Conservation (phyloP, 108 stramenopile genomes). For the Chaetoceros muelleri region DNA sequence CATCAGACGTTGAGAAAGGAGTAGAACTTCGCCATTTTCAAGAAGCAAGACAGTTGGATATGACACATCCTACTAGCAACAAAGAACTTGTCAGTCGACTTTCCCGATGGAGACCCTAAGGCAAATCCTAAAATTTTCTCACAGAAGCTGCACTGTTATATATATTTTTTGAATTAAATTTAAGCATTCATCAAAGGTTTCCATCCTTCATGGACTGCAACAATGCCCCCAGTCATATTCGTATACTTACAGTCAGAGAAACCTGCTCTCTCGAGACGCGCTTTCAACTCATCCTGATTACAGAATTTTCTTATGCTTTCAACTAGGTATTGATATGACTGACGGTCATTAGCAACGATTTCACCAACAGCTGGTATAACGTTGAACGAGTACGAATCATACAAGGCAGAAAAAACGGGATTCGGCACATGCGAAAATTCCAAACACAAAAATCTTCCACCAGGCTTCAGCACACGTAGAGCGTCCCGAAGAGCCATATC, state of each 20-base stretch:
- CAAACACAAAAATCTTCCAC: slow-evolving; percentile 95
- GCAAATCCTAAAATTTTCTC: no score
- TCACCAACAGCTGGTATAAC: slow-evolving; percentile 91
- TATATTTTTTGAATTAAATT: slow-evolving; percentile 1
- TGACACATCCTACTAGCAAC: neutral
- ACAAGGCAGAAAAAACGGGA: slow-evolving; percentile 49
- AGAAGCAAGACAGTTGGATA: neutral
- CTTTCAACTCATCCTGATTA: slow-evolving; percentile 74
- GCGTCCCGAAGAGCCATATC: slow-evolving; percentile 78
- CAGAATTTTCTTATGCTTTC: slow-evolving; percentile 96
- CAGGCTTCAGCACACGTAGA: slow-evolving; percentile 83
- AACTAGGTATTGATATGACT: slow-evolving; percentile 97
- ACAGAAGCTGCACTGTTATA: no score
- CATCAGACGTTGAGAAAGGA: neutral
- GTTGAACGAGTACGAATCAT: slow-evolving; percentile 90
- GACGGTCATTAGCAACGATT: slow-evolving; percentile 85
- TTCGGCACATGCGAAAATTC: slow-evolving; percentile 90
- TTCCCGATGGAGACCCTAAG: neutral
- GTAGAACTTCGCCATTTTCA: neutral
- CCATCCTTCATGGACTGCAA: slow-evolving; percentile 89
- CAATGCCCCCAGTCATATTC: slow-evolving; percentile 90
- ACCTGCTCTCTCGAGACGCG: slow-evolving; percentile 74
- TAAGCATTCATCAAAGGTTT: slow-evolving; percentile 33
- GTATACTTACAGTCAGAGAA: slow-evolving; percentile 62
- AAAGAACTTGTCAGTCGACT: neutral